Percentiles rank a stretch among this genome's conserved stretches.
Evolutionary conservation across 2,329 filamentous ascomycete genomes (phyloP).

Genomic region (Diaporthe sp.): DNA sequence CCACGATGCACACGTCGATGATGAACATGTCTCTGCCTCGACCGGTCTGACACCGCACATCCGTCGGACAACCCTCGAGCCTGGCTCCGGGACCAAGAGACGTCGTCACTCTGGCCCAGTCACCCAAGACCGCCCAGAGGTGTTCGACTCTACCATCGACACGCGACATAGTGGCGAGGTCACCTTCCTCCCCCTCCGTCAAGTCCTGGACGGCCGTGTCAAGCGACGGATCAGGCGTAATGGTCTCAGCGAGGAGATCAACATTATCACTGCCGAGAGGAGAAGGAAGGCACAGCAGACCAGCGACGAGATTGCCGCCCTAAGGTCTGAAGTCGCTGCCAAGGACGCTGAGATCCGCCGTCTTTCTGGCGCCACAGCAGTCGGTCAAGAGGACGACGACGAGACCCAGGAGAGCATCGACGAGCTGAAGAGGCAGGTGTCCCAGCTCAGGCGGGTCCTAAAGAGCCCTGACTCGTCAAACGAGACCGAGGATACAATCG

Average conservation of each 20-base stretch:
- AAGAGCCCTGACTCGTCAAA: constrained; percentile 36
- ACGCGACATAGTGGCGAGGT: constrained; percentile 54
- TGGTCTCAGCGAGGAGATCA: constrained; percentile 71
- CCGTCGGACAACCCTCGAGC: constrained; percentile 61
- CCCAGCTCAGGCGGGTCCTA: constrained; percentile 32
- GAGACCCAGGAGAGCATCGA: constrained; percentile 29
- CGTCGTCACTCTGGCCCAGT: constrained; percentile 63
- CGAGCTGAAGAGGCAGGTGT: constrained; percentile 37
- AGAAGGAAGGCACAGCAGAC: constrained; percentile 55
- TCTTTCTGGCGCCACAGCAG: constrained; percentile 53
- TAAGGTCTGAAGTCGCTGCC: constrained; percentile 63
- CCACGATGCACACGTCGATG: constrained; percentile 44
- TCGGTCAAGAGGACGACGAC: constrained; percentile 23
- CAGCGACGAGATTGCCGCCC: constrained; percentile 62
- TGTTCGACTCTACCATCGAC: constrained; percentile 41
- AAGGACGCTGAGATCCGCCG: constrained; percentile 68
- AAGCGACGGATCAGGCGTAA: constrained; percentile 70
- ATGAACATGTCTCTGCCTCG: constrained; percentile 46
- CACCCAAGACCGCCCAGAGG: constrained; percentile 37
- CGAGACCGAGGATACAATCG: constrained; percentile 23
- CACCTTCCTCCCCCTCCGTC: constrained; percentile 64
- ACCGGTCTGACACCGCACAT: constrained; percentile 73
- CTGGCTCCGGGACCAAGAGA: constrained; percentile 48
- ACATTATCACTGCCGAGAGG: constrained; percentile 64
- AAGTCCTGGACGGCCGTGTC: constrained; percentile 69